Evolutionary conservation across 176 grass and related monocot genomes (phyloP).

Genomic region (Musa itinerans): DNA sequence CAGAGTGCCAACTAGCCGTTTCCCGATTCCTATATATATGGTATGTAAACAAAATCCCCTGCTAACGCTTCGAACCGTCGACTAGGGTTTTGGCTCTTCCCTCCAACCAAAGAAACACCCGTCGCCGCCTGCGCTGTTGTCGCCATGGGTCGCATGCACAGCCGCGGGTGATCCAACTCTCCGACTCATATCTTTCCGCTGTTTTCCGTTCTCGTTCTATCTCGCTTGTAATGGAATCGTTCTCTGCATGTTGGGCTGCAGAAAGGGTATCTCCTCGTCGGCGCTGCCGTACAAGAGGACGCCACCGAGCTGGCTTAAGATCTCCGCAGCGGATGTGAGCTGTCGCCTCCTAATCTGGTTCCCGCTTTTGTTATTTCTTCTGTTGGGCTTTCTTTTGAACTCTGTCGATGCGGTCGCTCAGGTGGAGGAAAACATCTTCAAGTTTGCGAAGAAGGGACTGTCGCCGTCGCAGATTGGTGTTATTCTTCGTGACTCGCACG

Average conservation of each 20-base stretch:
- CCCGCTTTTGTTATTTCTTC: neutral
- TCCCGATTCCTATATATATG: too few relatives aligned
- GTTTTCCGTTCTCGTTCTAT: neutral
- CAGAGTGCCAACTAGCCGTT: too few relatives aligned
- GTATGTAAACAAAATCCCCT: neutral
- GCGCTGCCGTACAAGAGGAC: conserved; percentile 16
- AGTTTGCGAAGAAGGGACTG: conserved; percentile 2
- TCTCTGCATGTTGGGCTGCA: neutral
- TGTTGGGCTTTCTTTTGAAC: neutral
- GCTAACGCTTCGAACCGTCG: neutral
- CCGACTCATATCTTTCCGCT: neutral
- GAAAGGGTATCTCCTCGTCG: conserved; percentile 18
- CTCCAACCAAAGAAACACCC: neutral
- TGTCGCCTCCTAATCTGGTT: neutral
- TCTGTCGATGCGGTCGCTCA: neutral
- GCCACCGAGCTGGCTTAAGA: conserved; percentile 13
- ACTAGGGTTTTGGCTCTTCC: neutral
- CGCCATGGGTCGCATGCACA: conserved; percentile 2
- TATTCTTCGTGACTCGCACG: neutral
- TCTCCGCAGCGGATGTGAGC: neutral
- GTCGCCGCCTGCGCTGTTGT: neutral
- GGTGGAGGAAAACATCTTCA: neutral
- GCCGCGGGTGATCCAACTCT: neutral
- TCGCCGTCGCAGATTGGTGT: neutral
- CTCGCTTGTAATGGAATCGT: neutral